Base-by-base conservation (phyloP, 371 early-diverging fungal genomes). In the Mortierella sp. region DNA sequence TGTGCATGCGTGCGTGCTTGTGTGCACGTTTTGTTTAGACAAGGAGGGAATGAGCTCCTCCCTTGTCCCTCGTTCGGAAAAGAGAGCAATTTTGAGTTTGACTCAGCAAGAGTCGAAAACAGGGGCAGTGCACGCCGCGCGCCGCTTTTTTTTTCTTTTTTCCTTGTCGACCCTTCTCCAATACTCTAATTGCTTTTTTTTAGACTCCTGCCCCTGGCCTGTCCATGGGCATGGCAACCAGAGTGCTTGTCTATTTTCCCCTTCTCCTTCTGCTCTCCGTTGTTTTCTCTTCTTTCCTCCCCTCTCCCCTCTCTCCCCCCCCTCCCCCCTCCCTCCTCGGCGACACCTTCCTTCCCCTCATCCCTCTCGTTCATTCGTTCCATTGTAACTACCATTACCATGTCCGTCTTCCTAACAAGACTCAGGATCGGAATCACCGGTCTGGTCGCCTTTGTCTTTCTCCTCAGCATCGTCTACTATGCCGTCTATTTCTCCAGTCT, bases 321-420 rank as follows among this genome's bases (percentile, higher is more conserved):
- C 19, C 26, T 73, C 54, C 53, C 40, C 34, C 6, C 40, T 61
- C 28, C 5, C 48, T 31, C 31, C 61, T 61, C 21, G 31, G 19
- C 37, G 34, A 28, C 14, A 19, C 37, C 74, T 43, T 24, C 34
- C 34, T 21, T 50, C 21, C n/a, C 31, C 31, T 10, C 5, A 46
- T 48, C 21, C 34, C 2, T 40, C 53, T 19, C 64, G 26, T 61
- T 28, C 28, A 3, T 43, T 14, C 48, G 21, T 31, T 44, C 34
- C 61, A 61, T 19, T 34, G 34, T 21, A 6, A 40, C 43, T 6
- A 50, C 50, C 50, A 11, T 14, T 37, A n/a, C 50, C 64, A 75
- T 75, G 75, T 75, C 51, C n/a, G 34, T 40, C 24, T 37, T 67
- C 67, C 67, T 67, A 21, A 34, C 50, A 31, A 34, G 5, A 50